phyloP scores from a whole-genome alignment of 2,329 filamentous ascomycete genomes.

The Ustilaginoidea virens region DNA sequence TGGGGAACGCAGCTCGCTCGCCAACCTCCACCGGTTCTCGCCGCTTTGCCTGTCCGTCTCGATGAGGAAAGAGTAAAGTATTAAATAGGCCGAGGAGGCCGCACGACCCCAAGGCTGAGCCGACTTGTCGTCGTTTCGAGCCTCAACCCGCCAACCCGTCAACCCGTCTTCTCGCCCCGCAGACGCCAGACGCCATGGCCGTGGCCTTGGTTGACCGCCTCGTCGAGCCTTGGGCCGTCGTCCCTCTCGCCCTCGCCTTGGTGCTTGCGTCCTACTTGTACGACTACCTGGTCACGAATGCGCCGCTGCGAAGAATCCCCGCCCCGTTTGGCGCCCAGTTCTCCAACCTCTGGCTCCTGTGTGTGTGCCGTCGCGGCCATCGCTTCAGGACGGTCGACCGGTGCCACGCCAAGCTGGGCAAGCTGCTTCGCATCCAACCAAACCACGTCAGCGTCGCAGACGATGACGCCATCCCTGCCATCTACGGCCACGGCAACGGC shows the following conservation, averaged over 20 bases:
- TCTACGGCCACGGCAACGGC: constrained; percentile 71
- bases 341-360: constrained; percentile 68
- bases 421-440: constrained; percentile 70
- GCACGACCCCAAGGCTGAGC: too few species aligned
- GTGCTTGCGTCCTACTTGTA: constrained; percentile 40
- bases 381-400: constrained; percentile 52
- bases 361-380: constrained; percentile 46
- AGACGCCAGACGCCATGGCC: background rate
- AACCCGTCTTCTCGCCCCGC: too few species aligned
- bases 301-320: constrained; percentile 37
- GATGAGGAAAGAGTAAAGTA: too few species aligned
- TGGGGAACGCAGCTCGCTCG: too few species aligned
- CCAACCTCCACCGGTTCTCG: too few species aligned
- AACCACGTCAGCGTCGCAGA: constrained; percentile 74
- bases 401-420: constrained; percentile 60
- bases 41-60: too few species aligned
- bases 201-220: constrained; percentile 16
- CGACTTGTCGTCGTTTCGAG: too few species aligned
- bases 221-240: constrained; percentile 29
- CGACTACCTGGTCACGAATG: constrained; percentile 41
- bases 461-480: constrained; percentile 54
- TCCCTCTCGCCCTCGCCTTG: constrained; percentile 29
- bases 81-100: too few species aligned
- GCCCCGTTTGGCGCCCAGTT: constrained; percentile 49
- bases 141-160: too few species aligned